Conservation (phyloP, 768 basidiomycete species). For the Cubamyces lactineus region DNA sequence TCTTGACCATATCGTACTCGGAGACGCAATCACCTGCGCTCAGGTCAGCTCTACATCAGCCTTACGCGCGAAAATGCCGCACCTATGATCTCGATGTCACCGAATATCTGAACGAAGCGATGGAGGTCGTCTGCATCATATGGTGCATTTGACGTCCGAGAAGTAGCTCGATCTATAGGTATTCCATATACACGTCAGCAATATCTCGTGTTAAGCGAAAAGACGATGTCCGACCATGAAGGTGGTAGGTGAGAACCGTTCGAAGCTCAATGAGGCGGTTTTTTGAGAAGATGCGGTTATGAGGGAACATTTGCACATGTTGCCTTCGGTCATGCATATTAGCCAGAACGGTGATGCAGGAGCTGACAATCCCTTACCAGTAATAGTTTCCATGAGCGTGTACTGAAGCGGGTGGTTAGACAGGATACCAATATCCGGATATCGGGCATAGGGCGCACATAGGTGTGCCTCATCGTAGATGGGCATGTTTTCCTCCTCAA, state of each 20-base stretch:
- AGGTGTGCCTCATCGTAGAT: slow-evolving; percentile 7
- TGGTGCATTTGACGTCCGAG: slow-evolving; percentile 22
- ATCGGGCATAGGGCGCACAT: slow-evolving; percentile 6
- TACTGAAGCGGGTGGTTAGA: background rate
- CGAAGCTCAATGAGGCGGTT: slow-evolving; percentile 13
- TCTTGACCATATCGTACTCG: background rate
- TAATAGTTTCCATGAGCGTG: background rate
- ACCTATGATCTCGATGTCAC: background rate
- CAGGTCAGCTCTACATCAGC: too few species aligned
- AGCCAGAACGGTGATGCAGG: too few species aligned
- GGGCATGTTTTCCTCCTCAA: background rate
- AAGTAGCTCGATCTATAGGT: slow-evolving; percentile 18
- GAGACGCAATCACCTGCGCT: background rate
- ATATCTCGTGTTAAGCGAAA: too few species aligned
- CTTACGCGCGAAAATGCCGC: too few species aligned
- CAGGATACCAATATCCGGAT: background rate
- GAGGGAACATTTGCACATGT: slow-evolving; percentile 30
- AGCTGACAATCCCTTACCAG: background rate
- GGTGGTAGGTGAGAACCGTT: slow-evolving; percentile 10
- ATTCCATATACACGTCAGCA: background rate
- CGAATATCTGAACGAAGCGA: background rate
- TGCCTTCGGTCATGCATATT: slow-evolving; percentile 12
- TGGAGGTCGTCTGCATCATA: slow-evolving; percentile 1
- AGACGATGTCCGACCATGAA: slow-evolving; percentile 19
- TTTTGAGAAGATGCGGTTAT: slow-evolving; percentile 5